These are phyloP conservation scores for Zygosaccharomyces lentus DNA, from an alignment of 805 yeast genomes.

Conservation along the genomic window DNA sequence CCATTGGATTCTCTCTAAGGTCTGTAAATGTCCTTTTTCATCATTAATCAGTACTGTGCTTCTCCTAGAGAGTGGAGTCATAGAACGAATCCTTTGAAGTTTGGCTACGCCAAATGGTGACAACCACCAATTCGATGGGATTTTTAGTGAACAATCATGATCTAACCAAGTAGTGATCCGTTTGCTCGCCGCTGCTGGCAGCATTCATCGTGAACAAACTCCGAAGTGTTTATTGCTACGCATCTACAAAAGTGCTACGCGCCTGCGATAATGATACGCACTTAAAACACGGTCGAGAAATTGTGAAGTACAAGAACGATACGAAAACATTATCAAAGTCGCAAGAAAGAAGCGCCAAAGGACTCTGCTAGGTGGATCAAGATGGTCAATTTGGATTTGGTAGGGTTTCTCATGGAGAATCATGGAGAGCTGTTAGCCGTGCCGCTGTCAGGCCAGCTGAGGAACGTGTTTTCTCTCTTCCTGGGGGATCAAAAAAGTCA, in stretches of 20 bases:
- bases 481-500: constrained; percentile 3
- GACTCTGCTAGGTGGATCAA: neutral
- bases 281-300: constrained; percentile 1
- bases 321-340: neutral
- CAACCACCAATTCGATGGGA: no score
- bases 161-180: no score
- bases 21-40: neutral
- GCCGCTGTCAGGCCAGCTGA: constrained; percentile 28
- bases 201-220: no score
- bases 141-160: no score
- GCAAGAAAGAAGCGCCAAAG: neutral
- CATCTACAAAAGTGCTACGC: no score
- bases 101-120: no score
- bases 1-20: neutral
- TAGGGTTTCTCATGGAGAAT: constrained; percentile 24
- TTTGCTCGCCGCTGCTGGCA: no score
- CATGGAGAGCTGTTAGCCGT: constrained; percentile 16
- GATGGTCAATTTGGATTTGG: constrained; percentile 13
- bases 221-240: no score
- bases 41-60: no score
- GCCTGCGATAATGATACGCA: constrained; percentile 1
- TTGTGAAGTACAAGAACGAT: constrained; percentile 3
- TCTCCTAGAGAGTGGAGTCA: no score
- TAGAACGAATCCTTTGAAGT: no score
- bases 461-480: constrained; percentile 23